A percentile compares a stretch with the other conserved stretches of the same genome.
phyloP scores from a whole-genome alignment of 768 basidiomycete genomes.

The Lentinula guzmanii region DNA sequence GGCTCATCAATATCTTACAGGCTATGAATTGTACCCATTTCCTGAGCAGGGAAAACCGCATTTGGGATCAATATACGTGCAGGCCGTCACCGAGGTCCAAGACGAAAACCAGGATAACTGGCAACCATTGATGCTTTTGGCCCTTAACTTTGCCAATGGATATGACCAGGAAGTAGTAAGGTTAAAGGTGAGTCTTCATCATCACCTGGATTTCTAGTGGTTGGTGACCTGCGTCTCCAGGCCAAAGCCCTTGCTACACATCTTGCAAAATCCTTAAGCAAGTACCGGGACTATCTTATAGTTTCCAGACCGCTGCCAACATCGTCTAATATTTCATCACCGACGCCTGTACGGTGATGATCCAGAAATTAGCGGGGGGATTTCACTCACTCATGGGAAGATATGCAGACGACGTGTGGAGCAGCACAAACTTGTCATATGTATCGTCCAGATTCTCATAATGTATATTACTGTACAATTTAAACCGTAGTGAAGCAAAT shows the following conservation, averaged over 20 bases:
- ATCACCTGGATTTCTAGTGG: not conserved
- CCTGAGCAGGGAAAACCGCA: conserved; percentile 19
- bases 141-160: conserved; percentile 52
- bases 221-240: conserved; percentile 17
- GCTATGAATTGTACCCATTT: not conserved
- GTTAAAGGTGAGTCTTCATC: conserved; percentile 40
- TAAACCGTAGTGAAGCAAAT: too few species aligned
- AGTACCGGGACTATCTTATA: conserved; percentile 33
- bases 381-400: not conserved
- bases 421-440: not conserved
- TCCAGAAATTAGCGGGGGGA: not conserved
- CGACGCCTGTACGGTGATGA: conserved; percentile 19
- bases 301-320: conserved; percentile 21
- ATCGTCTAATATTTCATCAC: conserved; percentile 24
- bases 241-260: conserved; percentile 35
- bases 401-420: not conserved
- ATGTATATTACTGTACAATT: not conserved
- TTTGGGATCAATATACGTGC: conserved; percentile 67
- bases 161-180: conserved; percentile 67
- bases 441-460: not conserved
- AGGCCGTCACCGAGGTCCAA: conserved; percentile 47
- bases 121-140: conserved; percentile 63
- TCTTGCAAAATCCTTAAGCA: conserved; percentile 37
- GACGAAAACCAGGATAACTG: conserved; percentile 20
- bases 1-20: not conserved